phyloP scores from a whole-genome alignment of 2,329 filamentous ascomycete species.

The Diplodia intermedia region DNA sequence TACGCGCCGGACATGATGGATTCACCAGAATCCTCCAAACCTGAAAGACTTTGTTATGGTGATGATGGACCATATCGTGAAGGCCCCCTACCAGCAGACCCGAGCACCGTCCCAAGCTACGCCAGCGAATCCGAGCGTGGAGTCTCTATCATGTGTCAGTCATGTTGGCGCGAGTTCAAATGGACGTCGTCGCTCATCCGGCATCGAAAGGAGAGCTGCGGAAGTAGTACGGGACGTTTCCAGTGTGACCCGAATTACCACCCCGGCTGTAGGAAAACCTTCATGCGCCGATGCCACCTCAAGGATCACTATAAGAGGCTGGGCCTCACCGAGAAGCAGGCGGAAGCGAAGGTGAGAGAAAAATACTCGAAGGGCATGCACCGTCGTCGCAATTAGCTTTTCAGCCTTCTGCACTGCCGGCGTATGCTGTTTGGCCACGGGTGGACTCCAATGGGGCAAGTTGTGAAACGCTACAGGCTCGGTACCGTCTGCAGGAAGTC shows the following conservation, averaged over 20 bases:
- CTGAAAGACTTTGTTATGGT: background rate
- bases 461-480: background rate
- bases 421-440: too few relatives aligned
- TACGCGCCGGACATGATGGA: background rate
- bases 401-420: background rate
- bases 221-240: background rate
- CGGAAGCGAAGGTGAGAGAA: background rate
- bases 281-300: background rate
- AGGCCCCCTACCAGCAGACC: too few relatives aligned
- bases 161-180: background rate
- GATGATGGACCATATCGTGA: background rate
- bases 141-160: background rate
- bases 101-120: too few relatives aligned
- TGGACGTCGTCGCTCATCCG: background rate
- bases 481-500: background rate
- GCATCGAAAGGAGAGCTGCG: background rate
- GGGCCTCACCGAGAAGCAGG: background rate
- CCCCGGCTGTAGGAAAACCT: background rate
- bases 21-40: background rate
- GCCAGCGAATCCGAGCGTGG: too few relatives aligned
- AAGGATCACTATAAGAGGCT: background rate
- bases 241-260: background rate
- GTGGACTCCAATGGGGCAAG: background rate
- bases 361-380: background rate
- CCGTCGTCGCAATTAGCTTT: background rate